These are phyloP conservation scores for Mycena galericulata DNA, from an alignment of 768 basidiomycete species.

Conservation along the genomic window DNA sequence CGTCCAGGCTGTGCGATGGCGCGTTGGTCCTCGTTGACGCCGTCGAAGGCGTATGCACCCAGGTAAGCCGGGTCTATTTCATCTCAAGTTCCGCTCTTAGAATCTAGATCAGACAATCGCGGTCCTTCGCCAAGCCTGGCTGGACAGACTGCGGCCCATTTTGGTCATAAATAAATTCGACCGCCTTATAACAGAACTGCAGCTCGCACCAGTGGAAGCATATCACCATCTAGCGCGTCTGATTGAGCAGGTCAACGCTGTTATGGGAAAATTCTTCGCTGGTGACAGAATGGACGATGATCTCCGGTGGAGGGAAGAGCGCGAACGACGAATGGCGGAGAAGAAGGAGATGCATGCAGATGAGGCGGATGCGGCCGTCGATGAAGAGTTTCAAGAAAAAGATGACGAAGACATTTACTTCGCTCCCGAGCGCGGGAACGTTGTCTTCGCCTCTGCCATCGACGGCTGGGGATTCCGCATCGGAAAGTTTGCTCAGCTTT, in stretches of 20 bases:
- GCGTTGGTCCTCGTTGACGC: conserved; percentile 96
- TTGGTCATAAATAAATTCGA: conserved; percentile 98
- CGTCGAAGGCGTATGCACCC: conserved; percentile 98
- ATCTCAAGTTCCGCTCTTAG: background rate
- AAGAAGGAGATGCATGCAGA: conserved; percentile 80
- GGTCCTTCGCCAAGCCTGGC: conserved; percentile 95
- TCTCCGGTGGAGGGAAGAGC: conserved; percentile 92
- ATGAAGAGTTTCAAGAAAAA: conserved; percentile 89
- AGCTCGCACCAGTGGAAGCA: conserved; percentile 90
- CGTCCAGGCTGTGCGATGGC: conserved; percentile 93
- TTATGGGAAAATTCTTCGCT: conserved; percentile 97
- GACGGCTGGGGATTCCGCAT: conserved; percentile 99
- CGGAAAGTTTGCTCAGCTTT: conserved; percentile 93
- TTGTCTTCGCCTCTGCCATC: conserved; percentile 94
- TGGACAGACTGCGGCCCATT: conserved; percentile 88
- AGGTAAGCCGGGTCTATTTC: conserved; percentile 61
- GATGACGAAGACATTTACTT: conserved; percentile 99
- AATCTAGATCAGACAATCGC: conserved; percentile 80
- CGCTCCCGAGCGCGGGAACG: conserved; percentile 94
- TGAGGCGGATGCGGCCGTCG: conserved; percentile 68
- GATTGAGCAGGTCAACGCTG: conserved; percentile 97
- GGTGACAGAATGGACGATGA: conserved; percentile 98
- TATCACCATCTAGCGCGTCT: conserved; percentile 94
- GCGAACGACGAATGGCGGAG: conserved; percentile 81
- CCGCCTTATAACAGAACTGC: conserved; percentile 92